Base-by-base conservation (phyloP, 176 grass and related monocot species). In the Sorghum bicolor region DNA sequence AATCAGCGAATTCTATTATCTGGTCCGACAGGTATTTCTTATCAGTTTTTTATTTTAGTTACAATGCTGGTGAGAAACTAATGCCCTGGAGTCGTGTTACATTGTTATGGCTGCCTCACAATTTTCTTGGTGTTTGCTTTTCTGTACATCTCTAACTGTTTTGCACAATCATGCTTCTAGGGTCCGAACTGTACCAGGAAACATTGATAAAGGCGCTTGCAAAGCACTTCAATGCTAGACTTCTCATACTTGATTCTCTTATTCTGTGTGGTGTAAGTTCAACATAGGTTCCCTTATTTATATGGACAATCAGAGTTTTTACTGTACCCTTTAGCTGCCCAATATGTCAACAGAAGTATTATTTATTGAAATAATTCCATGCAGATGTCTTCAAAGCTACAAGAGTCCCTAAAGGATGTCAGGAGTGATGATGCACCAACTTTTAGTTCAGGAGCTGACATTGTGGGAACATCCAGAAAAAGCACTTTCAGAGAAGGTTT, bases 101-200 rank as follows among this genome's bases (percentile, higher is more conserved):
- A 20, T 52, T 72, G n/a, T 37, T 41, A 66, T 82, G 65, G 4
- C 22, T 41, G 10, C 25, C 58, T 44, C 50, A 5, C 25, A 16
- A 44, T 72, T 72, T 44, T 79, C 80, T 92, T 87, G 83, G 57
- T 25, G 31, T 58, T 82, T 17, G 15, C 0, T 71, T 71, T 82
- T 41, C 68, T 66, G 61, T 32, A 22, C 32, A 39, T 83, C 41
- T 74, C 43, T 86, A 39, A 58, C 34, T 76, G 67, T 78, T 76
- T 60, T 65, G 28, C 22, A 17, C 39, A n/a, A 79, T 32, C 39
- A 10, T 66, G 16, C 25, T 65, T 63, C 70, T 41, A 97, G 94
- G 92, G 28, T 94, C 90, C 14, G 92, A 94, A 85, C 90, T 91
- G 33, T 97, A 94, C 81, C 94, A 91, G 70, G 92, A 97, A 78